phyloP scores from a whole-genome alignment of 2,329 filamentous ascomycete genomes.

The Acrocalymma vagum region DNA sequence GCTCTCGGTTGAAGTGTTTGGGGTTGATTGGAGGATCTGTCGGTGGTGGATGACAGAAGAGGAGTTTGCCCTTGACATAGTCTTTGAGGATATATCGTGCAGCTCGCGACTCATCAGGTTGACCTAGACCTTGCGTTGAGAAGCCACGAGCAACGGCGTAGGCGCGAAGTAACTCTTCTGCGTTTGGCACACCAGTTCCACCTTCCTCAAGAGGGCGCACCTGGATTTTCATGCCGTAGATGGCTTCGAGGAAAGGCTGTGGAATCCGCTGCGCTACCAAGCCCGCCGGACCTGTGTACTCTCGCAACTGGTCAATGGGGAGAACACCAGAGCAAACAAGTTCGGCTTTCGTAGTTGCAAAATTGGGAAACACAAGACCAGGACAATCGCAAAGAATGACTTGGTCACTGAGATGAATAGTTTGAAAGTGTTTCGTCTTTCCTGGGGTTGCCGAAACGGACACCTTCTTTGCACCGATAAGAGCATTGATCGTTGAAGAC shows the following conservation, averaged over 20 bases:
- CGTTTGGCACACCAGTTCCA: constrained; percentile 85
- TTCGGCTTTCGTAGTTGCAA: constrained; percentile 94
- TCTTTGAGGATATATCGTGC: constrained; percentile 92
- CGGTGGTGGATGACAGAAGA: constrained; percentile 90
- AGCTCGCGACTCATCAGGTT: constrained; percentile 92
- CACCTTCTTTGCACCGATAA: constrained; percentile 98
- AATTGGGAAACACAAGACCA: constrained; percentile 98
- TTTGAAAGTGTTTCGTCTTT: constrained; percentile 99
- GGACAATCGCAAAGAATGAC: constrained; percentile 97
- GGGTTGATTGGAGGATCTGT: constrained; percentile 70
- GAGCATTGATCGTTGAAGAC: constrained; percentile 97
- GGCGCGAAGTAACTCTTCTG: constrained; percentile 82
- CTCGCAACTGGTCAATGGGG: constrained; percentile 94
- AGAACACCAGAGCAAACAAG: constrained; percentile 94
- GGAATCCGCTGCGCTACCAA: constrained; percentile 88
- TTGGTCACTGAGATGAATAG: constrained; percentile 88
- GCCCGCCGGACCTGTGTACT: constrained; percentile 86
- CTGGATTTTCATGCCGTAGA: constrained; percentile 91
- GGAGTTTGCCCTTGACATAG: constrained; percentile 94
- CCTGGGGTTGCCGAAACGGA: constrained; percentile 96
- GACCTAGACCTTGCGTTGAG: constrained; percentile 85
- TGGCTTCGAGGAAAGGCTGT: constrained; percentile 84
- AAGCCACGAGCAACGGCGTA: constrained; percentile 93
- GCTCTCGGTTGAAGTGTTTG: constrained; percentile 82
- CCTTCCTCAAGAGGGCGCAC: constrained; percentile 88